Evolutionary conservation across 768 basidiomycete species (phyloP), one percentile per base, ranked within the genome.

Genomic region (Suillus variegatus): DNA sequence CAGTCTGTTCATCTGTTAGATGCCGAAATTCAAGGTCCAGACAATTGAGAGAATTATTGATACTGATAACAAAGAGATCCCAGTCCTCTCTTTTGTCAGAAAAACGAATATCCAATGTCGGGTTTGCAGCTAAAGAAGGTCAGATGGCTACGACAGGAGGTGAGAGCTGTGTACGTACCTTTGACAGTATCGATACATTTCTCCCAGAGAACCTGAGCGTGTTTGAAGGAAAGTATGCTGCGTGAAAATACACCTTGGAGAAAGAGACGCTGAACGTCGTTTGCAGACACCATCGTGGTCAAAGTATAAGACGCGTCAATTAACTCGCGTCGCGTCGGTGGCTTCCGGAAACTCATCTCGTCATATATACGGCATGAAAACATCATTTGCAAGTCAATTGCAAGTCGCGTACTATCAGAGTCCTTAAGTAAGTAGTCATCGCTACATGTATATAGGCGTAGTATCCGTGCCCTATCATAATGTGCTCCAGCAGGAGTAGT

Each of bases 221-320:
- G 82, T 25, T 82, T 82, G 56, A 81, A 81, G n/a, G 92, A 86
- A 6, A 95, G 74, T 10, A 87, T 76, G 18, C 88, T 84, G 20
- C 93, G 84, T 25, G 92, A 92, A 32, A 95, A 78, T 25, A 94
- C 78, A 0, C 91, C 86, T 67, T 95, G 94, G 22, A 95, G 83
- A 69, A 92, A 95, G 55, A 95, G 84, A 44, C 87, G 85, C 67
- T 87, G 86, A 5, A 92, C 88, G 73, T 94, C 91, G 74, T 78
- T 78, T n/a, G 85, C 70, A 44, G 81, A 80, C 49, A 81, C 82
- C 80, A 86, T 81, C 57, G 70, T 73, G 61, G 65, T 57, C 49
- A 44, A 65, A 38, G 43, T 52, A 63, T 52, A 61, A 63, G 36
- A 62, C 66, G 25, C 61, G 62, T 47, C 69, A 68, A 70, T 66